Conservation (phyloP, 305 asterid genomes). For the Withania somnifera region DNA sequence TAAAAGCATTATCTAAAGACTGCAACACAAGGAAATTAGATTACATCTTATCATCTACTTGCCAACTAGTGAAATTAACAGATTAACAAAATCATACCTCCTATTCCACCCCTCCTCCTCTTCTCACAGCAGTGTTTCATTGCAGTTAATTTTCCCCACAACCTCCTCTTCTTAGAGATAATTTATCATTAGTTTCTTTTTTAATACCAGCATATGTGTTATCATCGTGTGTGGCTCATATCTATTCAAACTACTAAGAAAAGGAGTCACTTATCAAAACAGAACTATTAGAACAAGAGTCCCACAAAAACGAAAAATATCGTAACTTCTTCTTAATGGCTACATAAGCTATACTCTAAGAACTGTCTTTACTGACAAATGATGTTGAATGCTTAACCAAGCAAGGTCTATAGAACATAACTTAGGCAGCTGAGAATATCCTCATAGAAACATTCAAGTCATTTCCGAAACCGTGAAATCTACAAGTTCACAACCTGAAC, state of each 20-base stretch:
- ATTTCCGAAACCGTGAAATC: not conserved
- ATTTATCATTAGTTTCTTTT: not conserved
- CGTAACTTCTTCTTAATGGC: not conserved
- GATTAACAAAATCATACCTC: not conserved
- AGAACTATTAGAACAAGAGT: not conserved
- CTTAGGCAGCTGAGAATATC: not conserved
- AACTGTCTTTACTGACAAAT: not conserved
- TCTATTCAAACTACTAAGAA: not conserved
- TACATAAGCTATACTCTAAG: not conserved
- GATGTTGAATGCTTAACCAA: not conserved
- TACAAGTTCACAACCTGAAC: not conserved
- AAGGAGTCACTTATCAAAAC: not conserved
- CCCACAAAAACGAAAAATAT: not conserved
- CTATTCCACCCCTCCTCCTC: not conserved
- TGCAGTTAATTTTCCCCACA: not conserved
- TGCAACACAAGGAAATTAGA: not conserved
- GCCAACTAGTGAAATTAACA: not conserved
- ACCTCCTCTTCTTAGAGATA: not conserved
- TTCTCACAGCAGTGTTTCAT: not conserved
- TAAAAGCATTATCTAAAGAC: not conserved
- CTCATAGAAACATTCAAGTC: not conserved
- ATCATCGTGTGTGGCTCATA: not conserved
- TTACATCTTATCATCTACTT: not conserved
- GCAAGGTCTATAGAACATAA: not conserved
- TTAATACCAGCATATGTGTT: not conserved